Conservation (phyloP, 805 yeast species). For the Candida dajiaensis region DNA sequence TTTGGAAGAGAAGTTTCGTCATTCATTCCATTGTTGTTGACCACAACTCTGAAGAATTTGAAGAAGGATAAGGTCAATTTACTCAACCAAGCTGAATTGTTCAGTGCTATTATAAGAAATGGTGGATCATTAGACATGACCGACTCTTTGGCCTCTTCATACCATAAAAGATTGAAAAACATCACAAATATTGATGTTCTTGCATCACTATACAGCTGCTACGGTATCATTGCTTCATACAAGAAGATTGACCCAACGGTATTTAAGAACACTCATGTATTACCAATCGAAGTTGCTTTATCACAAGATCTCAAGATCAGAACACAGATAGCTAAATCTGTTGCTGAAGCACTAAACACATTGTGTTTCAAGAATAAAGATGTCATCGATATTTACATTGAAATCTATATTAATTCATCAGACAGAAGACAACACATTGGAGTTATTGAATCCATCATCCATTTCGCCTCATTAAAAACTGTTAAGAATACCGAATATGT, state of each 20-base stretch:
- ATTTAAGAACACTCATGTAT: slow-evolving; percentile 16
- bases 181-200: slow-evolving; percentile 10
- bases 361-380: slow-evolving; percentile 18
- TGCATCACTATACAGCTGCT: slow-evolving; percentile 11
- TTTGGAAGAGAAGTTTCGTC: slow-evolving; percentile 30
- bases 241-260: slow-evolving; percentile 27
- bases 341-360: slow-evolving; percentile 29
- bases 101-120: slow-evolving; percentile 17
- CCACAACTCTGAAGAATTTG: slow-evolving; percentile 26
- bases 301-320: slow-evolving; percentile 10
- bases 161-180: slow-evolving; percentile 17
- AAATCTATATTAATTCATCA: slow-evolving; percentile 19
- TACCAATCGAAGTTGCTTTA: slow-evolving; percentile 16
- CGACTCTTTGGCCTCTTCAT: slow-evolving; percentile 13
- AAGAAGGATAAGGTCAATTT: slow-evolving; percentile 25
- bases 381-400: slow-evolving; percentile 17
- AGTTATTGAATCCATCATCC: slow-evolving; percentile 31
- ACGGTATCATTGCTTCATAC: slow-evolving; percentile 20
- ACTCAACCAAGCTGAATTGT: slow-evolving; percentile 17
- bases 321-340: slow-evolving; percentile 27
- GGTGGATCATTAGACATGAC: slow-evolving; percentile 17
- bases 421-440: slow-evolving; percentile 24
- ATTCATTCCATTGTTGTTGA: slow-evolving; percentile 27
- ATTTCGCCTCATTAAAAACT: slow-evolving; percentile 26
- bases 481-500: slow-evolving; percentile 24